Conservation (phyloP, 441 rosid genomes). For the Gossypium trilobum region DNA sequence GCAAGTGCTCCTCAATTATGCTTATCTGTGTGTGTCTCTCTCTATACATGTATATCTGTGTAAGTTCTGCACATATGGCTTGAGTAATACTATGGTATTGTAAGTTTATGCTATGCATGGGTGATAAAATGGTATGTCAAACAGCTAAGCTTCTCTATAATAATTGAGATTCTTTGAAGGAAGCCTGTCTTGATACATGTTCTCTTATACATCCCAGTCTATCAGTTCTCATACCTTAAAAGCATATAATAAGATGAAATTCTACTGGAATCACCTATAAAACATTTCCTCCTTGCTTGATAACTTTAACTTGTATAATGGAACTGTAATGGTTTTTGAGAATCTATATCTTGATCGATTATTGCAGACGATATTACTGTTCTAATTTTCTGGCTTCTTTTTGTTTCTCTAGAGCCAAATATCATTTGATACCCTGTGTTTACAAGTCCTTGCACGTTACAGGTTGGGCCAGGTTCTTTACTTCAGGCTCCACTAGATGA, state of each 20-base stretch:
- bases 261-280: not conserved
- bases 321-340: not conserved
- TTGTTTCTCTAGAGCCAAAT: constrained; percentile 14
- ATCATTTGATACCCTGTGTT: constrained; percentile 8
- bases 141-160: not conserved
- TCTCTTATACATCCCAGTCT: not conserved
- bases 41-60: not conserved
- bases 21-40: not conserved
- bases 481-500: constrained; percentile 83
- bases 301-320: not conserved
- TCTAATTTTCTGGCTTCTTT: constrained; percentile 12
- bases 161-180: not conserved
- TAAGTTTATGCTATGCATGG: not conserved
- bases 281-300: not conserved
- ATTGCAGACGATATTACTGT: not conserved
- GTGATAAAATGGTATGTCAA: not conserved
- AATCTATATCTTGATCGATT: not conserved
- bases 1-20: not conserved
- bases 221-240: not conserved
- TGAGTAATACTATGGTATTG: not conserved
- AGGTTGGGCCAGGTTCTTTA: constrained; percentile 88
- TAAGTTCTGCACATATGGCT: not conserved
- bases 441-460: constrained; percentile 21
- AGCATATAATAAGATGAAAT: not conserved
- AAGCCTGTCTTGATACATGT: not conserved